Percentiles rank a stretch among this genome's conserved stretches.
Conservation (phyloP, 1,284 basidiomycete genomes). For the Gymnopus androsaceus region DNA sequence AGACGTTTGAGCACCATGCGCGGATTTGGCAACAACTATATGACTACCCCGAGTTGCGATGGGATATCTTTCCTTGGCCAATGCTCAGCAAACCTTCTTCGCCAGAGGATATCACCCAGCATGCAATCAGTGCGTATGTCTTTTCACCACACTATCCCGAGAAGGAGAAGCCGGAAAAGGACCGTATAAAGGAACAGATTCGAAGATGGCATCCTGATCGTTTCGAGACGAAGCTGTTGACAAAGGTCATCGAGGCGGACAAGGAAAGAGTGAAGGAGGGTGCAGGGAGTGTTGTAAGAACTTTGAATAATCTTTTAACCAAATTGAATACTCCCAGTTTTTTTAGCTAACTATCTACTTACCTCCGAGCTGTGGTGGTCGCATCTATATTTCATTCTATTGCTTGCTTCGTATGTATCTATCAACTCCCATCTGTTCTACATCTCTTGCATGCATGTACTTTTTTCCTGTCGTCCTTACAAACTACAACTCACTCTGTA, state of each 20-base stretch:
- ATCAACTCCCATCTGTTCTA: neutral
- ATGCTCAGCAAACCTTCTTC: conserved; percentile 53
- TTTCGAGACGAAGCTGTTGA: conserved; percentile 54
- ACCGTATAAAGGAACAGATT: conserved; percentile 65
- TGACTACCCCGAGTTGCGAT: conserved; percentile 39
- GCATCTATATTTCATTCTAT: neutral
- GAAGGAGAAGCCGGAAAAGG: conserved; percentile 45
- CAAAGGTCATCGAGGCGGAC: conserved; percentile 55
- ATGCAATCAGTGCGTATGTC: conserved; percentile 60
- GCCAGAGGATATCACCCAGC: conserved; percentile 60
- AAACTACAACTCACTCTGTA: neutral
- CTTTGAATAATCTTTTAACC: conserved; percentile 55
- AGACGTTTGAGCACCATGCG: conserved; percentile 57
- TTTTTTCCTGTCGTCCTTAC: neutral
- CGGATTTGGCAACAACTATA: conserved; percentile 55
- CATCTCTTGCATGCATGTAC: conserved; percentile 6
- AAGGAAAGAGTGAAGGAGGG: conserved; percentile 50
- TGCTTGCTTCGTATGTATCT: neutral
- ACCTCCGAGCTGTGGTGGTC: neutral
- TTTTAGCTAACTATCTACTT: conserved; percentile 7
- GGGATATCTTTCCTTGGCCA: conserved; percentile 74
- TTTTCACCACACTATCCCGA: conserved; percentile 56
- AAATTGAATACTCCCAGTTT: conserved; percentile 26
- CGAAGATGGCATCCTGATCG: conserved; percentile 61
- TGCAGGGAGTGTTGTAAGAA: conserved; percentile 50